Evolutionary conservation across 371 early-diverging fungal genomes (phyloP).

Genomic region (Cladochytrium tenue): DNA sequence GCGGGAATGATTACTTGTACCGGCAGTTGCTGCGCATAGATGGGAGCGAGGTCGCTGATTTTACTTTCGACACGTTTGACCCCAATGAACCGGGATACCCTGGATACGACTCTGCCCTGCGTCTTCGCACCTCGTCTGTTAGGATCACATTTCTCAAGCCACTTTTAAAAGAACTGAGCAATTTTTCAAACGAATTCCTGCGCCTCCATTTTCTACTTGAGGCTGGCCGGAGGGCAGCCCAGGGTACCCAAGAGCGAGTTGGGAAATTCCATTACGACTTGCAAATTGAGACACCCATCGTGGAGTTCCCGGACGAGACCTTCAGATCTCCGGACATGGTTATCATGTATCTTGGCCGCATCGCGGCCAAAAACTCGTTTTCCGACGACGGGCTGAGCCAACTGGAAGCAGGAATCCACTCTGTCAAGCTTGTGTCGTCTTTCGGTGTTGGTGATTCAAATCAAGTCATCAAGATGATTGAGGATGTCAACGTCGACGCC

Average conservation of each 20-base stretch:
- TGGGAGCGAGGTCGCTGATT: constrained; percentile 85
- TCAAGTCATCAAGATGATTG: constrained; percentile 72
- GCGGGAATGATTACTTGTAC: constrained; percentile 1
- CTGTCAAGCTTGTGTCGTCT: constrained; percentile 67
- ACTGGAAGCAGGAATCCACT: constrained; percentile 68
- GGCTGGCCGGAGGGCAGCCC: constrained; percentile 80
- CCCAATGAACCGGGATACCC: constrained; percentile 58
- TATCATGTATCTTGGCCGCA: constrained; percentile 84
- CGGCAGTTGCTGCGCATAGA: constrained; percentile 77
- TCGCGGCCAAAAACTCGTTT: constrained; percentile 79
- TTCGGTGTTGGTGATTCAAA: constrained; percentile 37
- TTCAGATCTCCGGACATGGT: constrained; percentile 54
- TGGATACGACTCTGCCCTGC: constrained; percentile 82
- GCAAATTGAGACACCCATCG: constrained; percentile 81
- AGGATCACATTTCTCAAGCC: constrained; percentile 72
- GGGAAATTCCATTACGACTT: constrained; percentile 85
- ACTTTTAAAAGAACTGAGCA: constrained; percentile 43
- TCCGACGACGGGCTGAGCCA: constrained; percentile 47
- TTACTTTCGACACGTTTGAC: constrained; percentile 81
- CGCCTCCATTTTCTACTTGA: constrained; percentile 88
- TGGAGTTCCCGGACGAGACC: constrained; percentile 77
- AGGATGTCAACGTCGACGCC: constrained; percentile 71
- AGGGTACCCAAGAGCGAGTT: constrained; percentile 70
- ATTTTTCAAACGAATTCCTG: constrained; percentile 76
- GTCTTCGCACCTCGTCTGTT: constrained; percentile 80